These are phyloP conservation scores for Echria macrotheca DNA, from an alignment of 495 filamentous ascomycete genomes.

Conservation along the genomic window DNA sequence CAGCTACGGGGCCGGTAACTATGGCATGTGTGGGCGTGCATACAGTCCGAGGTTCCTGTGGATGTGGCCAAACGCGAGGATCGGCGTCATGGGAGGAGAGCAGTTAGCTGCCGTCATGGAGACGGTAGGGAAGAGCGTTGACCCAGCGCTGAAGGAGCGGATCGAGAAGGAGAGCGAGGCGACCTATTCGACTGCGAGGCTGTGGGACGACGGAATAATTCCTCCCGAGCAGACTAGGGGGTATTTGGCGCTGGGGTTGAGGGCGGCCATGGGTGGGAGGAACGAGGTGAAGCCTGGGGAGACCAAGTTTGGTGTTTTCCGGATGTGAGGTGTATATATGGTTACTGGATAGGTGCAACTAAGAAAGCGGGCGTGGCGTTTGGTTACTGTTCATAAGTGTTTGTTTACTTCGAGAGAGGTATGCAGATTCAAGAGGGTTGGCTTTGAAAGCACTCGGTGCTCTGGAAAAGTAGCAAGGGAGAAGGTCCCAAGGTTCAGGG, in stretches of 20 bases:
- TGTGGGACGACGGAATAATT: slow-evolving; percentile 96
- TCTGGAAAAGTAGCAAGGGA: too few relatives aligned
- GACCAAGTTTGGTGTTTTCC: slow-evolving; percentile 90
- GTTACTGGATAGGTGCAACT: too few relatives aligned
- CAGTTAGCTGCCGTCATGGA: slow-evolving; percentile 92
- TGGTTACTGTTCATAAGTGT: too few relatives aligned
- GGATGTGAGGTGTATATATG: slow-evolving; percentile 59
- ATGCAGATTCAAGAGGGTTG: too few relatives aligned
- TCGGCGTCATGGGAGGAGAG: slow-evolving; percentile 94
- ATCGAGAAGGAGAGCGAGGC: slow-evolving; percentile 92
- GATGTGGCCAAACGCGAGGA: slow-evolving; percentile 96
- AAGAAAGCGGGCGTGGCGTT: background rate
- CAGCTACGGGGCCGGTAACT: slow-evolving; percentile 73
- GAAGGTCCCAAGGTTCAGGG: too few relatives aligned
- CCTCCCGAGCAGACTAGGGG: slow-evolving; percentile 80
- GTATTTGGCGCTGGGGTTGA: slow-evolving; percentile 76
- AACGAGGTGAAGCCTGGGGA: slow-evolving; percentile 52
- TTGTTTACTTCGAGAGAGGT: too few relatives aligned
- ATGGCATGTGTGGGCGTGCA: slow-evolving; percentile 81
- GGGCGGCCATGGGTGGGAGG: slow-evolving; percentile 67
- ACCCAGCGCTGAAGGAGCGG: slow-evolving; percentile 72
- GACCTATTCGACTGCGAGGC: slow-evolving; percentile 74
- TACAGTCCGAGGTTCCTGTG: slow-evolving; percentile 87
- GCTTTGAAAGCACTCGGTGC: too few relatives aligned
- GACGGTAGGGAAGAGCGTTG: slow-evolving; percentile 78